Conservation (phyloP, 768 basidiomycete species). For the Lactarius trivialis region DNA sequence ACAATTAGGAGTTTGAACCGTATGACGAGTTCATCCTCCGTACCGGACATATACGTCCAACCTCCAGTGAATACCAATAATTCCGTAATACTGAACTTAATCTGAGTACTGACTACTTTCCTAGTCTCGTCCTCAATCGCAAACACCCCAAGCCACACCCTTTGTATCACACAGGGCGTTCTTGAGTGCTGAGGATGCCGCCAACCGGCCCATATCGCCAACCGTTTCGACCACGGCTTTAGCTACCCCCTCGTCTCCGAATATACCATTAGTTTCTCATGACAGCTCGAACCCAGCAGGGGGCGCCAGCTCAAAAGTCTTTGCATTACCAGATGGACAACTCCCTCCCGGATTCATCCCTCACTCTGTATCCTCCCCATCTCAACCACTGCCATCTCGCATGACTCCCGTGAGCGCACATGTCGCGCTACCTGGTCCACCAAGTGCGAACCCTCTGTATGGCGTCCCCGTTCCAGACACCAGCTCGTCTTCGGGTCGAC, state of each 20-base stretch:
- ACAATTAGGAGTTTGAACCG: constrained; percentile 15
- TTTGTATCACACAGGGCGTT: not conserved
- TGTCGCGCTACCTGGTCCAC: not conserved
- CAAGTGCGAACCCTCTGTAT: constrained; percentile 4
- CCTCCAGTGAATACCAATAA: constrained; percentile 14
- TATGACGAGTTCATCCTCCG: constrained; percentile 13
- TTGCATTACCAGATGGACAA: constrained; percentile 11
- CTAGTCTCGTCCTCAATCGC: constrained; percentile 22
- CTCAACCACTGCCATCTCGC: constrained; percentile 2
- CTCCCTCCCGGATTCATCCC: constrained; percentile 22
- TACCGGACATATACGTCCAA: constrained; percentile 12
- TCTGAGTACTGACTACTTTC: not conserved
- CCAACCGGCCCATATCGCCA: constrained; percentile 6
- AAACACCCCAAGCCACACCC: constrained; percentile 21
- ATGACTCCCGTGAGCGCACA: not conserved
- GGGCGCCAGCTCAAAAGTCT: not conserved
- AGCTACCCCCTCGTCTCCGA: not conserved
- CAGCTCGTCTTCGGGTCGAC: constrained; percentile 14
- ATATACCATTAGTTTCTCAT: not conserved
- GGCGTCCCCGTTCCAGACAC: constrained; percentile 14
- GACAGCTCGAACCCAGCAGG: not conserved
- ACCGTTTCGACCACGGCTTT: constrained; percentile 7
- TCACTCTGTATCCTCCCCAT: constrained; percentile 1
- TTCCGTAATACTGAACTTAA: not conserved
- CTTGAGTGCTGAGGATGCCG: constrained; percentile 20